Percentiles rank a stretch among this genome's conserved stretches.
These are phyloP conservation scores for Backusella parvicylindrica DNA, from an alignment of 192 early-diverging fungal species.

Conservation along the genomic window DNA sequence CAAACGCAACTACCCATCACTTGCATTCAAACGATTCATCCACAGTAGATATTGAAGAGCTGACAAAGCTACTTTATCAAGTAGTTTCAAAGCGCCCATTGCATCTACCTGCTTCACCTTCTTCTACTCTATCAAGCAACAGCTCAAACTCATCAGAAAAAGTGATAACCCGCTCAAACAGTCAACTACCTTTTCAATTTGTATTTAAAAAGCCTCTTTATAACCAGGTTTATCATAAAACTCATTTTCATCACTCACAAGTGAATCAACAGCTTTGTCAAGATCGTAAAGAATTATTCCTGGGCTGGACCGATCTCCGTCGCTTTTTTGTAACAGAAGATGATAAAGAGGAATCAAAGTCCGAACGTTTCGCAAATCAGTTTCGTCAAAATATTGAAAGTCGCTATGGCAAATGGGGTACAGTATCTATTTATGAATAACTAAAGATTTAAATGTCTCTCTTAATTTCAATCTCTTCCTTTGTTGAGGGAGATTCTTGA, in stretches of 20 bases:
- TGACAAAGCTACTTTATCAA: slow-evolving; percentile 1
- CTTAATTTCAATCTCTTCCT: neutral
- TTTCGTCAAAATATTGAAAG: slow-evolving; percentile 24
- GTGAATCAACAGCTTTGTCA: neutral
- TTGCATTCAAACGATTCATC: neutral
- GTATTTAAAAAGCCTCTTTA: slow-evolving; percentile 25
- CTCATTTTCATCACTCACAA: slow-evolving; percentile 24
- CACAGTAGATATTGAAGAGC: slow-evolving; percentile 1
- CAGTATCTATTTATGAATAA: neutral
- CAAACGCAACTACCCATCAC: slow-evolving; percentile 3
- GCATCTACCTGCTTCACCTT: slow-evolving; percentile 1
- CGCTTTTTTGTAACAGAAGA: slow-evolving; percentile 16
- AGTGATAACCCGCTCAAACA: neutral
- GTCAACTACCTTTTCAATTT: slow-evolving; percentile 10
- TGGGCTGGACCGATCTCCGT: slow-evolving; percentile 25
- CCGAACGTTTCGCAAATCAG: slow-evolving; percentile 26
- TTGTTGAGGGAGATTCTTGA: slow-evolving; percentile 7
- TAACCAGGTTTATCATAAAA: slow-evolving; percentile 26
- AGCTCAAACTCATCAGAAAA: neutral
- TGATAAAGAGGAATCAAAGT: neutral
- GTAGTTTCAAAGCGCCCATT: neutral
- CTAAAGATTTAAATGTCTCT: neutral
- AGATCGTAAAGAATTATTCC: slow-evolving; percentile 6
- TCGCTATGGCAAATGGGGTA: slow-evolving; percentile 37
- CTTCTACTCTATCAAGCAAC: neutral